Conservation (phyloP, 2,329 filamentous ascomycete species). For the Cladophialophora chaetospira region DNA sequence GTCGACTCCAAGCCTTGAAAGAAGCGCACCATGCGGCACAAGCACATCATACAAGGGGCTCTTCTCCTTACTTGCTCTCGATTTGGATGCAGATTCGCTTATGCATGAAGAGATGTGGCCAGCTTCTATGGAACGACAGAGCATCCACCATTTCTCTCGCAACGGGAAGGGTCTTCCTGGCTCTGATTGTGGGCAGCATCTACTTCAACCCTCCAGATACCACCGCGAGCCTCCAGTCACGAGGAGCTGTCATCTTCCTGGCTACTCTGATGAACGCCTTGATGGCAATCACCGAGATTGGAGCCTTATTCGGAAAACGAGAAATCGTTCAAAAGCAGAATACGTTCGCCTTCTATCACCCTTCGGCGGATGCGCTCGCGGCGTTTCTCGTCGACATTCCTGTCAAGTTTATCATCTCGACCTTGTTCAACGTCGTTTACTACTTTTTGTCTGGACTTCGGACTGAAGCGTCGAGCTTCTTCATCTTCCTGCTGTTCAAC, state of each 20-base stretch:
- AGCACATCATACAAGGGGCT: constrained; percentile 54
- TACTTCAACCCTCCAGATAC: constrained; percentile 65
- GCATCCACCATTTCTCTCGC: constrained; percentile 52
- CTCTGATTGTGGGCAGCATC: constrained; percentile 65
- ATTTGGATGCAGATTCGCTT: constrained; percentile 58
- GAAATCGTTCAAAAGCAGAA: constrained; percentile 63
- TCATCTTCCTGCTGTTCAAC: constrained; percentile 60
- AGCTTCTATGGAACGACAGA: constrained; percentile 67
- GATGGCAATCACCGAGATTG: constrained; percentile 67
- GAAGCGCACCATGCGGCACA: constrained; percentile 58
- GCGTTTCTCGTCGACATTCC: constrained; percentile 55
- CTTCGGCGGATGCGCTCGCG: constrained; percentile 48
- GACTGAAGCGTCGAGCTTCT: constrained; percentile 56
- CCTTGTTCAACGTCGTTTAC: constrained; percentile 58
- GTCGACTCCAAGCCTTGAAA: constrained; percentile 58
- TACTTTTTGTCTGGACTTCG: constrained; percentile 67
- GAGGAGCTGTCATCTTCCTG: constrained; percentile 65
- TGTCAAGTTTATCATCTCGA: constrained; percentile 62
- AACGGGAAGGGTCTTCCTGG: constrained; percentile 63
- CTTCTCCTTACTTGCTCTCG: constrained; percentile 58
- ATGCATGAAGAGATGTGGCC: constrained; percentile 61
- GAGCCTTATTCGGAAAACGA: constrained; percentile 61
- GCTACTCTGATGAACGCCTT: constrained; percentile 63
- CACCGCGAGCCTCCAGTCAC: constrained; percentile 62
- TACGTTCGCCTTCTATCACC: constrained; percentile 60